phyloP scores from a whole-genome alignment of 139 green algal genomes.

The Trebouxia sp. region DNA sequence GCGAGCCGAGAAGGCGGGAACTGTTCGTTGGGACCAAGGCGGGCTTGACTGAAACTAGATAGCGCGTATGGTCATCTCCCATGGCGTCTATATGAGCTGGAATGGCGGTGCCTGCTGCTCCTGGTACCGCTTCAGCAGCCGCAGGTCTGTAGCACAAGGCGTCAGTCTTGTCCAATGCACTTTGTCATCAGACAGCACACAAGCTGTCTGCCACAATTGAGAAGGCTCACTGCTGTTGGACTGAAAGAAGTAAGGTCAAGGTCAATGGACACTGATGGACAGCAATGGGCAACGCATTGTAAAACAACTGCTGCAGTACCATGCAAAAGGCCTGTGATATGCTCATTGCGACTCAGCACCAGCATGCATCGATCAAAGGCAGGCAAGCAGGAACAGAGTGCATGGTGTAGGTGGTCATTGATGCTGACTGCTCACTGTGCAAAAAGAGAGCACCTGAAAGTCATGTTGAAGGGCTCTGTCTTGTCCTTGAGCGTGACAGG shows the following conservation, averaged over 20 bases:
- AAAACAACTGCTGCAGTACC: too few relatives aligned
- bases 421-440: too few relatives aligned
- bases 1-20: slow-evolving; percentile 2
- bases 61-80: slow-evolving; percentile 5
- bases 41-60: slow-evolving; percentile 2
- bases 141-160: neutral
- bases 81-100: neutral
- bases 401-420: too few relatives aligned
- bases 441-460: slow-evolving; percentile 3
- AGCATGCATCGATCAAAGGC: too few relatives aligned
- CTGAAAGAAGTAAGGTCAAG: neutral
- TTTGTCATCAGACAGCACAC: neutral
- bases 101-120: neutral
- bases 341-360: too few relatives aligned
- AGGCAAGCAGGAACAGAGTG: too few relatives aligned
- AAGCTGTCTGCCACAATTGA: neutral
- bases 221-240: neutral
- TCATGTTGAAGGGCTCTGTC: slow-evolving; percentile 10
- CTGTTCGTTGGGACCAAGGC: neutral
- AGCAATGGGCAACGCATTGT: too few relatives aligned
- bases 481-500: neutral
- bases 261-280: neutral
- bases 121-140: neutral
- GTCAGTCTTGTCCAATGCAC: neutral
- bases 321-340: too few relatives aligned